phyloP scores from a whole-genome alignment of 305 asterid species.

The Fraxinus floribunda region DNA sequence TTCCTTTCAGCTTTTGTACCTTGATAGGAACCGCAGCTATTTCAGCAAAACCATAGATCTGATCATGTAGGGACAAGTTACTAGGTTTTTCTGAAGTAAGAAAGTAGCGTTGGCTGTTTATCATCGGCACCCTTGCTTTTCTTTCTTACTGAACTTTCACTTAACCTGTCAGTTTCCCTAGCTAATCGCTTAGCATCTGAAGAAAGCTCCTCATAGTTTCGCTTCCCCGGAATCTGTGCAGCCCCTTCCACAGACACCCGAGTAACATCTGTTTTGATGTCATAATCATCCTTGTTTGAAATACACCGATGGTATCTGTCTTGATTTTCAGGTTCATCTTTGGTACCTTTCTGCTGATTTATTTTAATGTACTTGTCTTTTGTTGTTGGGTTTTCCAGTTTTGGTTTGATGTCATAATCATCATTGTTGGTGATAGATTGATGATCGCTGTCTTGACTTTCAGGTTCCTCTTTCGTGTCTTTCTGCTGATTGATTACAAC shows the following conservation, averaged over 20 bases:
- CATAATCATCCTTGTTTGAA: slow-evolving; percentile 21
- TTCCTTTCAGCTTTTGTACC: neutral
- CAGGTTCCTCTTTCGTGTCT: slow-evolving; percentile 40
- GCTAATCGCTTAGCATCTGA: slow-evolving; percentile 29
- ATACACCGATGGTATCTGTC: slow-evolving; percentile 18
- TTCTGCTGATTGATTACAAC: slow-evolving; percentile 28
- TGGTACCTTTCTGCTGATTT: slow-evolving; percentile 29
- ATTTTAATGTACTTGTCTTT: slow-evolving; percentile 14
- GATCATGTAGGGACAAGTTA: neutral
- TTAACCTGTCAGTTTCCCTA: slow-evolving; percentile 24
- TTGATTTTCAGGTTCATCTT: slow-evolving; percentile 40
- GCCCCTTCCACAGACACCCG: slow-evolving; percentile 15
- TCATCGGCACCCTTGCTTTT: slow-evolving; percentile 44
- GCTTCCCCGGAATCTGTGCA: slow-evolving; percentile 32
- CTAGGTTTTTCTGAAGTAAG: slow-evolving; percentile 68
- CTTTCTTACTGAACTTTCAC: slow-evolving; percentile 41
- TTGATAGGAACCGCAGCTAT: neutral
- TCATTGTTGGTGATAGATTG: neutral
- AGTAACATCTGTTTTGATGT: slow-evolving; percentile 18
- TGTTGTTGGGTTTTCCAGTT: neutral
- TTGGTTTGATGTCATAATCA: slow-evolving; percentile 15
- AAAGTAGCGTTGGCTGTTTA: slow-evolving; percentile 69
- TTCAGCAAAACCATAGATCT: neutral
- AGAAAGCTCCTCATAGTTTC: slow-evolving; percentile 35
- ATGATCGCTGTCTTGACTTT: slow-evolving; percentile 12